Conservation (phyloP, 306 rosid genomes). For the Prinsepia uniflora region DNA sequence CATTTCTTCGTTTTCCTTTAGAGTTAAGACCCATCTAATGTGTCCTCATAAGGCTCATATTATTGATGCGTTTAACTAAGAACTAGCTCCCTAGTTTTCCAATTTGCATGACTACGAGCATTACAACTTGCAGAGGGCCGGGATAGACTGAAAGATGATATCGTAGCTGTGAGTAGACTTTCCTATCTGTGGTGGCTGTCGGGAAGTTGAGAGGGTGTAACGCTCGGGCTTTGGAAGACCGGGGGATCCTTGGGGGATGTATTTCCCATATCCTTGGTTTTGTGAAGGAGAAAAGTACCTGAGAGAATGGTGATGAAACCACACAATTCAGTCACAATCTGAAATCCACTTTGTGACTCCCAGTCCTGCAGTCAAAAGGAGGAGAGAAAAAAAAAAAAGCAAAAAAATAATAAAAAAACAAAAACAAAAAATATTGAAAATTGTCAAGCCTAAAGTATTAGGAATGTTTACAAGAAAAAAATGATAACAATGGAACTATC, state of each 20-base stretch:
- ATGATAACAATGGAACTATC: neutral
- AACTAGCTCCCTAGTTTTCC: neutral
- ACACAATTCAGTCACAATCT: conserved; percentile 67
- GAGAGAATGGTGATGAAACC: conserved; percentile 85
- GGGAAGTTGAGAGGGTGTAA: neutral
- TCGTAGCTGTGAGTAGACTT: neutral
- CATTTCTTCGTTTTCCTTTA: neutral
- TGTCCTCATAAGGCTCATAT: neutral
- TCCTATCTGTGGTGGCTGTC: conserved; percentile 1
- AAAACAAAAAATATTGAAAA: neutral
- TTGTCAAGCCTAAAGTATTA: neutral
- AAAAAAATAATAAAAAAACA: too few species aligned
- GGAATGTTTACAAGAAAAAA: neutral
- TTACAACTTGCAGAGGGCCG: neutral
- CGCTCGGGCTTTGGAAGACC: conserved; percentile 25
- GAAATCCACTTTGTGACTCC: conserved; percentile 61
- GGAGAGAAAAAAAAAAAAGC: neutral
- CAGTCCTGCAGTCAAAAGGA: conserved; percentile 52
- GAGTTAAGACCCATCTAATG: neutral
- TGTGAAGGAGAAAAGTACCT: conserved; percentile 90
- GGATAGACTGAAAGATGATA: neutral
- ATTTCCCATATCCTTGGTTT: conserved; percentile 79
- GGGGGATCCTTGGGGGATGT: conserved; percentile 27
- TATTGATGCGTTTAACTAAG: neutral
- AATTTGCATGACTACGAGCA: neutral